Base-by-base conservation (phyloP, 106 monocot genomes). In the Platanthera zijinensis region DNA sequence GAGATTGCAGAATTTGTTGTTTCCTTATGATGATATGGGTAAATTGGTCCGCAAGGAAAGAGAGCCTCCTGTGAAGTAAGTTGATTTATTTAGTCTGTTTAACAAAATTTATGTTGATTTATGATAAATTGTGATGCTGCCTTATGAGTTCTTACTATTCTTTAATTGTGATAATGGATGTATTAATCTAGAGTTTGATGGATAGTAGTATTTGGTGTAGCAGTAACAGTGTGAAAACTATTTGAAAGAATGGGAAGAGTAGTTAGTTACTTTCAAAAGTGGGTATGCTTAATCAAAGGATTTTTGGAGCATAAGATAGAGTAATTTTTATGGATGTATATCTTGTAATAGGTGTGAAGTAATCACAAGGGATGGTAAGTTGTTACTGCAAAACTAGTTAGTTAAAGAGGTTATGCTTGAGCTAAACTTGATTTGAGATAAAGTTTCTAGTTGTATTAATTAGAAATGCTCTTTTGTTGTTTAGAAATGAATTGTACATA, bases 1-100 rank as follows among this genome's bases (percentile, higher is more conserved):
- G 0, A 88, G 96, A 73, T 85, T 97, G 84, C 91, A 97, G 75
- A 97, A 97, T 63, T 74, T 97, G 89, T 84, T 97, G 30, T 97
- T 97, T 52, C 96, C 96, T 5, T 97, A 78, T 78, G 96, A 97
- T 82, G 93, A 97, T 22, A 91, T 97, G 83, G 96, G 93, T 85
- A 91, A 80, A 82, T 73, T 97, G 89, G 80, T 89, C 7, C 69
- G 96, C 54, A 93, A 91, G 86, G 96, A 97, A 10, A 77, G 86
- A 74, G 96, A 97, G 74, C 93, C 93, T 1, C 91, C 93, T 0
- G 89, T 84, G 18, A 97, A 94, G 96, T 97, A 82, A 93, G 90
- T 80, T 13, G 25, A 64, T 74, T 45, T 28, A 22, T 54, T 19
- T 72, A 5, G 7, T 70, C 6, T 70, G 66, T 66, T 66, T 10